Percentiles rank a stretch among this genome's conserved stretches.
phyloP scores from a whole-genome alignment of 179 eudicot genomes.

The Gypsophila paniculata region DNA sequence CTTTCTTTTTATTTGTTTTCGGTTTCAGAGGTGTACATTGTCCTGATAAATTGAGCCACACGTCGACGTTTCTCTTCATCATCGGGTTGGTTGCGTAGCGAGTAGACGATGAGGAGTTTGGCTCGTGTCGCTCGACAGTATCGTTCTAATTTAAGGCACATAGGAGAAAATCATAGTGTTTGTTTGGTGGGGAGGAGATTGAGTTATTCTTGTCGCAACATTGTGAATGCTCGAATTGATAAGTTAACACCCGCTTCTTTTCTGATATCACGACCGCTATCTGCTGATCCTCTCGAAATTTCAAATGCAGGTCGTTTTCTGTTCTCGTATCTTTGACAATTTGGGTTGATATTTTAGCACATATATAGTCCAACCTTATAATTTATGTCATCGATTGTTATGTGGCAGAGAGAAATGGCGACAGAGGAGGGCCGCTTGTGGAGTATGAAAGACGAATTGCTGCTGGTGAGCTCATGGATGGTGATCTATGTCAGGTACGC shows the following conservation, averaged over 20 bases:
- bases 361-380: neutral
- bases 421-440: conserved; percentile 60
- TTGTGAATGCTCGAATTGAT: conserved; percentile 19
- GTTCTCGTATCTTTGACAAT: neutral
- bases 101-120: conserved; percentile 46
- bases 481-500: conserved; percentile 75
- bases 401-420: conserved; percentile 34
- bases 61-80: conserved; percentile 21
- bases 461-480: conserved; percentile 72
- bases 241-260: conserved; percentile 24
- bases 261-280: conserved; percentile 35
- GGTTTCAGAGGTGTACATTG: conserved; percentile 25
- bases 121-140: conserved; percentile 36
- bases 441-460: conserved; percentile 78
- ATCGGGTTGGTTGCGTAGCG: conserved; percentile 18
- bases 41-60: conserved; percentile 26
- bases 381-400: neutral
- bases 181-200: conserved; percentile 29
- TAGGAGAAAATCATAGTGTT: conserved; percentile 21
- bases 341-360: neutral
- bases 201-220: conserved; percentile 19
- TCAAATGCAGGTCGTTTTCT: conserved; percentile 35
- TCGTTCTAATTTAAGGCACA: conserved; percentile 36
- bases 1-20: conserved; percentile 15
- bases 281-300: conserved; percentile 37